These are phyloP conservation scores for Fusarium chaquense DNA, from an alignment of 2,329 filamentous ascomycete genomes.

Conservation along the genomic window DNA sequence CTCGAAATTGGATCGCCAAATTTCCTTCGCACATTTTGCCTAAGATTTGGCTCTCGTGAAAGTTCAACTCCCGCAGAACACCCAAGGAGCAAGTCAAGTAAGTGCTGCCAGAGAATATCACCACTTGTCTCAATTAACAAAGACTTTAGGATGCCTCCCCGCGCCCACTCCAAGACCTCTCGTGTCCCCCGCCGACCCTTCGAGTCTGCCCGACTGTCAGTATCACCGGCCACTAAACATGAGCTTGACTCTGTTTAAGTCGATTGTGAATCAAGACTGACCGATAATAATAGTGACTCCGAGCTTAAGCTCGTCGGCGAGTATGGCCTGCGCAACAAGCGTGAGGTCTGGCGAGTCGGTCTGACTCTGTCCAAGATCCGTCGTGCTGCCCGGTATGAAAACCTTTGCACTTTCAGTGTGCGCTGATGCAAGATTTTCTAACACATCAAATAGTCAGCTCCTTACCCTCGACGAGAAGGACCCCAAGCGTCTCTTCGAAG, in stretches of 20 bases:
- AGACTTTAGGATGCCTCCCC: slow-evolving; percentile 56
- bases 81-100: slow-evolving; percentile 56
- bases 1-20: slow-evolving; percentile 35
- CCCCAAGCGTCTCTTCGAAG: slow-evolving; percentile 99
- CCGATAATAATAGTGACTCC: slow-evolving; percentile 82
- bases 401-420: neutral
- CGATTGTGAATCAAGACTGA: slow-evolving; percentile 83
- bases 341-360: slow-evolving; percentile 99
- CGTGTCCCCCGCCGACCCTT: slow-evolving; percentile 98
- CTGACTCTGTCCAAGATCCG: slow-evolving; percentile 99
- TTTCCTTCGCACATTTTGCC: slow-evolving; percentile 53
- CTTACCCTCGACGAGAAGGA: slow-evolving; percentile 99
- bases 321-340: slow-evolving; percentile 99
- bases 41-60: slow-evolving; percentile 41
- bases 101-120: slow-evolving; percentile 43
- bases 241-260: slow-evolving; percentile 98
- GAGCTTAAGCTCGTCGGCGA: slow-evolving; percentile 99
- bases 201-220: slow-evolving; percentile 99
- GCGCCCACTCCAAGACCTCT: slow-evolving; percentile 98
- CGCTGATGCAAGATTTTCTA: slow-evolving; percentile 35
- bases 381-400: slow-evolving; percentile 96
- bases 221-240: slow-evolving; percentile 94
- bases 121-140: slow-evolving; percentile 47
- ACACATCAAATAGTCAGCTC: slow-evolving; percentile 81
- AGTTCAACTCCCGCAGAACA: slow-evolving; percentile 54